Conservation (phyloP, 495 filamentous ascomycete species). For the Cairneyella variabilis region DNA sequence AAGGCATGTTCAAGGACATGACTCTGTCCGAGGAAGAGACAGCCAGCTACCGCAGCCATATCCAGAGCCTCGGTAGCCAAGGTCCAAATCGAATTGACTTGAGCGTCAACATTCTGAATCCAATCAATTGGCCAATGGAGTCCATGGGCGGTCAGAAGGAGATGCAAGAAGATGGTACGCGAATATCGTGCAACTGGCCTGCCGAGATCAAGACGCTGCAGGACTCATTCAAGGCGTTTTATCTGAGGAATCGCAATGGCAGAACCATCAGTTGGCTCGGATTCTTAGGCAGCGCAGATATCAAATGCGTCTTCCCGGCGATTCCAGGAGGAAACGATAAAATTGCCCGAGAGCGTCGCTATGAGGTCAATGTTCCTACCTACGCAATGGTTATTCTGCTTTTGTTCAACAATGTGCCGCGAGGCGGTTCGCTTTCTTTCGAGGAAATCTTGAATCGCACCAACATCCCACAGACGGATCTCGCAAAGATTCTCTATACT, state of each 20-base stretch:
- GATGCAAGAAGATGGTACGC: slow-evolving; percentile 43
- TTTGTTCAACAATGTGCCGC: slow-evolving; percentile 77
- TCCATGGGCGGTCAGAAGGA: slow-evolving; percentile 54
- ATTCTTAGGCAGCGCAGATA: slow-evolving; percentile 70
- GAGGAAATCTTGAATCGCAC: slow-evolving; percentile 83
- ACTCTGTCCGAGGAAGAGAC: slow-evolving; percentile 82
- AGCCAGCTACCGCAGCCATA: slow-evolving; percentile 65
- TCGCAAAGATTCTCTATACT: slow-evolving; percentile 78
- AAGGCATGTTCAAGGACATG: slow-evolving; percentile 99
- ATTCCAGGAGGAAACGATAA: slow-evolving; percentile 55
- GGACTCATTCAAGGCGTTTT: slow-evolving; percentile 86
- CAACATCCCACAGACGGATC: slow-evolving; percentile 73
- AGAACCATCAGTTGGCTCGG: slow-evolving; percentile 80
- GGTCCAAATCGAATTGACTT: slow-evolving; percentile 72
- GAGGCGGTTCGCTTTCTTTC: slow-evolving; percentile 64
- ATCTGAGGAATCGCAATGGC: slow-evolving; percentile 81
- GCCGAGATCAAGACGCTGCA: slow-evolving; percentile 70
- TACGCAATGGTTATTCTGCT: slow-evolving; percentile 88
- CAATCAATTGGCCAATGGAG: slow-evolving; percentile 91
- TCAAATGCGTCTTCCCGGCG: slow-evolving; percentile 74
- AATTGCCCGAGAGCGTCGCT: slow-evolving; percentile 65
- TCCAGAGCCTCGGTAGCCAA: slow-evolving; percentile 56
- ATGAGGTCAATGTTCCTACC: slow-evolving; percentile 90
- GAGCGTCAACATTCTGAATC: slow-evolving; percentile 79
- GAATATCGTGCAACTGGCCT: slow-evolving; percentile 64